Conservation (phyloP, 805 yeast species). For the Metschnikowia matae region DNA sequence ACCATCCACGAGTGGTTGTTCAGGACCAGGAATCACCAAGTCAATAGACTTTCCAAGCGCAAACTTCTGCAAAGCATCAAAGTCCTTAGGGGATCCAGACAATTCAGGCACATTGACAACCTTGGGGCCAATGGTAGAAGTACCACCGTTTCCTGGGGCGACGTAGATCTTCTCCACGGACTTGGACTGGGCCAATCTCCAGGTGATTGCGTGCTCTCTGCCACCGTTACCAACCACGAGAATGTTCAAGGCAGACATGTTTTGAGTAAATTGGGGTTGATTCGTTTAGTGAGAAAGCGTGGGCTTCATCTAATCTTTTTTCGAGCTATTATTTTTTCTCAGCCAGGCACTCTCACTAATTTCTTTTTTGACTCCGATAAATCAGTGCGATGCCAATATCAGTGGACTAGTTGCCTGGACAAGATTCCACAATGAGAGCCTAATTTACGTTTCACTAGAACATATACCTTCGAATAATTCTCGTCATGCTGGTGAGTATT, state of each 20-base stretch:
- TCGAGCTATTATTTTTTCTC: slow-evolving; percentile 1
- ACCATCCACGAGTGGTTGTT: slow-evolving; percentile 96
- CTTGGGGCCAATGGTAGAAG: slow-evolving; percentile 48
- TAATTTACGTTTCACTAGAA: background rate
- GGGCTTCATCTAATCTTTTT: background rate
- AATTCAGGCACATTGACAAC: slow-evolving; percentile 65
- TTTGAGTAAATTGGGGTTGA: background rate
- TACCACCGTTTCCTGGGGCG: slow-evolving; percentile 98
- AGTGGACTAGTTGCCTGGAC: no score
- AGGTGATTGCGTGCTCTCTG: slow-evolving; percentile 94
- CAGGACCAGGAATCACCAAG: slow-evolving; percentile 97
- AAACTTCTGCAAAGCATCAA: slow-evolving; percentile 64
- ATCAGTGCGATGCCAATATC: background rate
- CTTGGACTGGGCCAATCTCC: slow-evolving; percentile 82
- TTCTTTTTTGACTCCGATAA: slow-evolving; percentile 3
- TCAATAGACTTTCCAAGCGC: slow-evolving; percentile 63
- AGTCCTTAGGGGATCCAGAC: slow-evolving; percentile 62
- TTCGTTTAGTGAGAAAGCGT: slow-evolving; percentile 3
- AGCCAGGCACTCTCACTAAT: background rate
- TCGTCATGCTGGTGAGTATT: slow-evolving; percentile 7
- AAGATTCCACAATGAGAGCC: no score
- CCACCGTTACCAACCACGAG: slow-evolving; percentile 97
- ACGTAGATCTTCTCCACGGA: slow-evolving; percentile 71
- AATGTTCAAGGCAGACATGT: slow-evolving; percentile 28
- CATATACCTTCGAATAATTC: background rate